A percentile compares a stretch with the other conserved stretches of the same genome.
These are phyloP conservation scores for Candida pini DNA, from an alignment of 805 yeast genomes.

Conservation along the genomic window DNA sequence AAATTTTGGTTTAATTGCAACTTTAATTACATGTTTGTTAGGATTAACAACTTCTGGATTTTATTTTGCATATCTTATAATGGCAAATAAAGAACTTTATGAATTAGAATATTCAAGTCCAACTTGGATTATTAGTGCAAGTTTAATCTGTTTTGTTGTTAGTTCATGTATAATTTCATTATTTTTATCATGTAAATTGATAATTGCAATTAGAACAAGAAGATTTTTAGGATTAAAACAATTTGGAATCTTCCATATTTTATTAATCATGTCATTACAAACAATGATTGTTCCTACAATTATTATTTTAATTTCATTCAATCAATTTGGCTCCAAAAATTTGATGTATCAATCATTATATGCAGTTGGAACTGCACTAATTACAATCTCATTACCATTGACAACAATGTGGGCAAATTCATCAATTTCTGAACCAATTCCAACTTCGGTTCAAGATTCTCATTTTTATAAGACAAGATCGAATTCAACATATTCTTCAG, in stretches of 20 bases:
- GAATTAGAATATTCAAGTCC: constrained; percentile 16
- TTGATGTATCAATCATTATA: constrained; percentile 34
- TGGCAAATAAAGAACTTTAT: constrained; percentile 33
- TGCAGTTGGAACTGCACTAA: constrained; percentile 53
- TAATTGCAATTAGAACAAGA: constrained; percentile 65
- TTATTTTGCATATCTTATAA: constrained; percentile 48
- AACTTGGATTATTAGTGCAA: constrained; percentile 42
- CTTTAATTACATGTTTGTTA: constrained; percentile 34
- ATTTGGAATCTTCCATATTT: constrained; percentile 74
- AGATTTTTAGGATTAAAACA: constrained; percentile 73
- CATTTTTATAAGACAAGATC: constrained; percentile 15
- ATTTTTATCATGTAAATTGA: constrained; percentile 58
- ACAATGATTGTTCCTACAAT: constrained; percentile 76
- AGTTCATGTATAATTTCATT: constrained; percentile 61
- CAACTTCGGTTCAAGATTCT: constrained; percentile 32
- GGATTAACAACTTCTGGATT: constrained; percentile 54
- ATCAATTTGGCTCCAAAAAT: constrained; percentile 31
- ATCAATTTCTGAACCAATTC: constrained; percentile 42
- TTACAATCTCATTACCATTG: constrained; percentile 71
- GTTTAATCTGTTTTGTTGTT: constrained; percentile 59
- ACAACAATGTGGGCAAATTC: constrained; percentile 87
- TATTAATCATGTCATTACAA: constrained; percentile 77
- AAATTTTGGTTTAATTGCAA: constrained; percentile 34
- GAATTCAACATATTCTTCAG: constrained; percentile 10
- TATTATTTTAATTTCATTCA: constrained; percentile 49